Percentiles rank a stretch among this genome's conserved stretches.
Conservation (phyloP, 352 stramenopile genomes). For the Albugo laibachii region DNA sequence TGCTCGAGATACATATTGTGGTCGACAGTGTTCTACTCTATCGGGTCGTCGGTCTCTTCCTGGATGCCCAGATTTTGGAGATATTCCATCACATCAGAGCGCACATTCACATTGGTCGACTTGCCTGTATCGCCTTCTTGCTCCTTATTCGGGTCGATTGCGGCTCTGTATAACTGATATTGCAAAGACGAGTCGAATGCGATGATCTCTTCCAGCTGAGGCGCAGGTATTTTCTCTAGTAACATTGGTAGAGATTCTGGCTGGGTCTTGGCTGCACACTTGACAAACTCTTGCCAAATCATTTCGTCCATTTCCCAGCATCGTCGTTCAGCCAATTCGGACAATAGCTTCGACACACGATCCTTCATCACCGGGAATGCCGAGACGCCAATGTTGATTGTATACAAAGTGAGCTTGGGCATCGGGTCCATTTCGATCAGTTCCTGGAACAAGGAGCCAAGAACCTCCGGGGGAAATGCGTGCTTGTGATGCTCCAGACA, state of each 20-base stretch:
- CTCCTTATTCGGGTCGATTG: no score
- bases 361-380: constrained; percentile 39
- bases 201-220: constrained; percentile 12
- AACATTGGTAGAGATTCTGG: constrained; percentile 48
- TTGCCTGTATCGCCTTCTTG: no score
- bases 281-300: constrained; percentile 65
- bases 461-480: constrained; percentile 52
- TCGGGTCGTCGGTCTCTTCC: no score
- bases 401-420: constrained; percentile 47
- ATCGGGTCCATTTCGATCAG: constrained; percentile 35
- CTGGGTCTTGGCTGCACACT: constrained; percentile 50
- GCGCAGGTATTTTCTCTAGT: constrained; percentile 25
- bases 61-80: no score
- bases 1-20: no score
- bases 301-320: constrained; percentile 54
- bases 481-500: constrained; percentile 51
- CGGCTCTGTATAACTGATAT: no score
- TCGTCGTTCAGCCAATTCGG: constrained; percentile 22
- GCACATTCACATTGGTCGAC: no score
- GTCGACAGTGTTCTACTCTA: no score
- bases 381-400: constrained; percentile 59
- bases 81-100: no score
- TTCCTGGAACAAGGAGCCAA: constrained; percentile 42
- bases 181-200: no score
- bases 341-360: constrained; percentile 35